Conservation (phyloP, 176 grass and related monocot species). For the Phragmites australis region DNA sequence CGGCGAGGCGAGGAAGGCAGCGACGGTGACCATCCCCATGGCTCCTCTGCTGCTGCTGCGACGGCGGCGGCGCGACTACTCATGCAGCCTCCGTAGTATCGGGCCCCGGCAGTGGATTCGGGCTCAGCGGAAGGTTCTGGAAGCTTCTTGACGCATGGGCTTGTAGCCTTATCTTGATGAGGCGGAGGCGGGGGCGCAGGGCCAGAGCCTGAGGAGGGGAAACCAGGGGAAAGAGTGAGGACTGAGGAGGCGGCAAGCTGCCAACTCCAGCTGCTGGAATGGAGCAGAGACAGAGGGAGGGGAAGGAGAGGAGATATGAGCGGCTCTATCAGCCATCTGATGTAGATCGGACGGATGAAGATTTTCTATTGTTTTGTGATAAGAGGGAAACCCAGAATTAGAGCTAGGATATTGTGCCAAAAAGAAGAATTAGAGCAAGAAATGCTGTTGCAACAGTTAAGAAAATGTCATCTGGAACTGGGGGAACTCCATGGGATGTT, state of each 20-base stretch:
- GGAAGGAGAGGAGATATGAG: constrained; percentile 11
- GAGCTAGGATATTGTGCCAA: no score
- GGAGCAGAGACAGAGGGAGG: not conserved
- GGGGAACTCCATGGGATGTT: no score
- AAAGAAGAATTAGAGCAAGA: not conserved
- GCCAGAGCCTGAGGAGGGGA: not conserved
- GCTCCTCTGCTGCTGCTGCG: constrained; percentile 29
- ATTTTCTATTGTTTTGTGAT: not conserved
- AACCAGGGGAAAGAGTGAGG: not conserved
- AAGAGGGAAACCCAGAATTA: not conserved
- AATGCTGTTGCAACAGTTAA: no score
- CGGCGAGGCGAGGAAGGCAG: constrained; percentile 38
- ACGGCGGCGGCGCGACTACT: constrained; percentile 56
- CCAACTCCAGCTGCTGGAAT: not conserved
- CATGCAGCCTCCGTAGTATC: constrained; percentile 49
- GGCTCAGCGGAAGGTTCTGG: constrained; percentile 1
- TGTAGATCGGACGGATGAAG: not conserved
- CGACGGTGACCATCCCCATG: constrained; percentile 57
- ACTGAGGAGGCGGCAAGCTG: constrained; percentile 18
- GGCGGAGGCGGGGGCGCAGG: constrained; percentile 1
- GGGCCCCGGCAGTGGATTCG: not conserved
- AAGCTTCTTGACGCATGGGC: constrained; percentile 38
- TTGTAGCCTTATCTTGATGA: constrained; percentile 51
- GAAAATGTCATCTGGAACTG: no score
- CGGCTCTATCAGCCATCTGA: not conserved